A percentile compares a stretch with the other conserved stretches of the same genome.
Conservation (phyloP, 2,329 filamentous ascomycete genomes). For the Lasiodiplodia hormozganensis region DNA sequence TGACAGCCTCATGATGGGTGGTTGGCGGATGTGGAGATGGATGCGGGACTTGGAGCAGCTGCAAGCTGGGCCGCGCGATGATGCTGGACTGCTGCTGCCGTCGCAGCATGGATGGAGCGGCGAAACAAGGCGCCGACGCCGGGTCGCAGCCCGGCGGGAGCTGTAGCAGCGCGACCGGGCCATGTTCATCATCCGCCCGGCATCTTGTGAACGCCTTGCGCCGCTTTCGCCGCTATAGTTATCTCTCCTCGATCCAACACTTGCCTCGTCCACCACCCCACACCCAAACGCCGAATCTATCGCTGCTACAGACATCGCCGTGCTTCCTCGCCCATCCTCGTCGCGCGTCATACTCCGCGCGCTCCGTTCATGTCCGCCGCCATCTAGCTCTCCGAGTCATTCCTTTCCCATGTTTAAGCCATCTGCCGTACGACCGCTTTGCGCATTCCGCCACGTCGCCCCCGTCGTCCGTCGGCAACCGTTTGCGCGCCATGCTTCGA, state of each 20-base stretch:
- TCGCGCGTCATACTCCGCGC: background rate
- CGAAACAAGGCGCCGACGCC: slow-evolving; percentile 23
- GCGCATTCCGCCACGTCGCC: slow-evolving; percentile 35
- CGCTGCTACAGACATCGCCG: slow-evolving; percentile 9
- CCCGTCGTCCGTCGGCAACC: slow-evolving; percentile 35
- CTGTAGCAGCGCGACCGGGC: background rate
- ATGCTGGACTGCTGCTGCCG: slow-evolving; percentile 20
- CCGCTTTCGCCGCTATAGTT: slow-evolving; percentile 22
- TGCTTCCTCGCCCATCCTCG: background rate
- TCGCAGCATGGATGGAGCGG: slow-evolving; percentile 1
- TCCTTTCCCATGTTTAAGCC: slow-evolving; percentile 47
- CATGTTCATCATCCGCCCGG: slow-evolving; percentile 18
- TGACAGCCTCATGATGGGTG: slow-evolving; percentile 54
- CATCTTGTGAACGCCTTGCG: slow-evolving; percentile 17
- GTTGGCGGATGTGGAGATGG: slow-evolving; percentile 28
- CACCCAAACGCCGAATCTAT: background rate
- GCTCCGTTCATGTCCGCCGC: slow-evolving; percentile 24
- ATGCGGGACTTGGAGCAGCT: slow-evolving; percentile 5
- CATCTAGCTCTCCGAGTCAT: slow-evolving; percentile 31
- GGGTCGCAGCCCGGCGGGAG: background rate
- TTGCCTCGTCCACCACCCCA: background rate
- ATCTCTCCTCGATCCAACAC: background rate
- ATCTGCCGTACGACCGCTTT: slow-evolving; percentile 45
- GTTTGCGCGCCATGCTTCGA: slow-evolving; percentile 33
- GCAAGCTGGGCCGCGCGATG: slow-evolving; percentile 11